phyloP scores from a whole-genome alignment of 345 rosid genomes.

The Camelina sativa region DNA sequence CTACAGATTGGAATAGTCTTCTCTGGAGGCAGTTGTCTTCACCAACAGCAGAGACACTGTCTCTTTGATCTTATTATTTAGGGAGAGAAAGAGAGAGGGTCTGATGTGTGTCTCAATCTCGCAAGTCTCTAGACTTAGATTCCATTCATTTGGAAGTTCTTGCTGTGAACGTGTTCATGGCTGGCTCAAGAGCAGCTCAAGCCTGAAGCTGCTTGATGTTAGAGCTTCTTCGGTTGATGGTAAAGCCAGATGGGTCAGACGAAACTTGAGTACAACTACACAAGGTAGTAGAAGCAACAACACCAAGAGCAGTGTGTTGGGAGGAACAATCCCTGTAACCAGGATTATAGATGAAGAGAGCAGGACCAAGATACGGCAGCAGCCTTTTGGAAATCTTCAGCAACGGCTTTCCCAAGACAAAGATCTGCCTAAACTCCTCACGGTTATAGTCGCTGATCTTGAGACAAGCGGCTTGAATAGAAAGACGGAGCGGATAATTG shows the following conservation, averaged over 20 bases:
- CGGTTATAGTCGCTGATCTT: slow-evolving; percentile 65
- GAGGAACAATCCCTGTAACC: slow-evolving; percentile 52
- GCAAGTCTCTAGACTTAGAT: slow-evolving; percentile 63
- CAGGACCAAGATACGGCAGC: slow-evolving; percentile 45
- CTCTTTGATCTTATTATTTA: slow-evolving; percentile 44
- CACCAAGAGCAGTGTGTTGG: slow-evolving; percentile 48
- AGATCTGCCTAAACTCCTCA: slow-evolving; percentile 60
- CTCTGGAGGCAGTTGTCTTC: slow-evolving; percentile 32
- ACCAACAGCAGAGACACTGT: slow-evolving; percentile 33
- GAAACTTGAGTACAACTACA: slow-evolving; percentile 53
- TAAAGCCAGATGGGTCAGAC: slow-evolving; percentile 63
- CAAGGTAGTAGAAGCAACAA: slow-evolving; percentile 44
- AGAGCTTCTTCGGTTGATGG: slow-evolving; percentile 58
- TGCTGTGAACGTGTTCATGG: slow-evolving; percentile 53
- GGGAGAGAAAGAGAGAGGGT: not conserved
- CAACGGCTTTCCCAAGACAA: slow-evolving; percentile 56
- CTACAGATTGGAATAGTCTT: slow-evolving; percentile 35
- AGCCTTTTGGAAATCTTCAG: slow-evolving; percentile 49
- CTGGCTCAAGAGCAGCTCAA: slow-evolving; percentile 43
- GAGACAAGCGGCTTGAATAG: slow-evolving; percentile 82
- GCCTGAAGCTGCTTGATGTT: slow-evolving; percentile 47
- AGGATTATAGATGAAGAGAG: slow-evolving; percentile 48
- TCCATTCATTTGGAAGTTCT: slow-evolving; percentile 54
- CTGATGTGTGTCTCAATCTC: slow-evolving; percentile 67
- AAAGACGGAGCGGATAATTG: slow-evolving; percentile 61